Conservation (phyloP, 2,329 filamentous ascomycete species). For the Penicillium sp. region DNA sequence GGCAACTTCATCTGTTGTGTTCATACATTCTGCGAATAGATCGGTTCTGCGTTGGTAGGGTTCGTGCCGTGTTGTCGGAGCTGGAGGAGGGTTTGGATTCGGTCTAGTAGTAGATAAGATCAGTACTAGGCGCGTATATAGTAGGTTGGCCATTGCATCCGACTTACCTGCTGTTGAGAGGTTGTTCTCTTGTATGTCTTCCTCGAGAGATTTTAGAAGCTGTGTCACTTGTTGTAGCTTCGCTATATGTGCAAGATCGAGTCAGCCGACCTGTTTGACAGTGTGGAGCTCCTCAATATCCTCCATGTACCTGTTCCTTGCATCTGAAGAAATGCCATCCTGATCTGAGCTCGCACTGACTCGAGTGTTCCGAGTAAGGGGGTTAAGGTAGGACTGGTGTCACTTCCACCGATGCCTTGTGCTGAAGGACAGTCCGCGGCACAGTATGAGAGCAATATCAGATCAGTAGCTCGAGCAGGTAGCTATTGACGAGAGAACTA, state of each 20-base stretch:
- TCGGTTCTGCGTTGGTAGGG: constrained; percentile 68
- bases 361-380: not conserved
- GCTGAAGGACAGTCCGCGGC: not conserved
- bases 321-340: constrained; percentile 25
- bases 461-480: not conserved
- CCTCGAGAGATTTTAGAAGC: constrained; percentile 60
- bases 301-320: constrained; percentile 26
- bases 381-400: not conserved
- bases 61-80: constrained; percentile 78
- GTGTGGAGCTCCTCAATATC: not conserved
- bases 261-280: not conserved
- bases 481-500: not conserved
- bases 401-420: not conserved
- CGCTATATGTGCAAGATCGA: constrained; percentile 41
- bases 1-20: not conserved
- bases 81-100: constrained; percentile 50
- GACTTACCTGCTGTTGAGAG: constrained; percentile 60
- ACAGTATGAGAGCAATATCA: not conserved
- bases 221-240: constrained; percentile 67
- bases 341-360: not conserved
- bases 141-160: not conserved
- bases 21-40: constrained; percentile 74
- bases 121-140: not conserved
- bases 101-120: constrained; percentile 23
- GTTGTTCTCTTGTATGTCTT: constrained; percentile 59